These are phyloP conservation scores for Phlyctochytrium planicorne DNA, from an alignment of 192 early-diverging fungal species.

Conservation along the genomic window DNA sequence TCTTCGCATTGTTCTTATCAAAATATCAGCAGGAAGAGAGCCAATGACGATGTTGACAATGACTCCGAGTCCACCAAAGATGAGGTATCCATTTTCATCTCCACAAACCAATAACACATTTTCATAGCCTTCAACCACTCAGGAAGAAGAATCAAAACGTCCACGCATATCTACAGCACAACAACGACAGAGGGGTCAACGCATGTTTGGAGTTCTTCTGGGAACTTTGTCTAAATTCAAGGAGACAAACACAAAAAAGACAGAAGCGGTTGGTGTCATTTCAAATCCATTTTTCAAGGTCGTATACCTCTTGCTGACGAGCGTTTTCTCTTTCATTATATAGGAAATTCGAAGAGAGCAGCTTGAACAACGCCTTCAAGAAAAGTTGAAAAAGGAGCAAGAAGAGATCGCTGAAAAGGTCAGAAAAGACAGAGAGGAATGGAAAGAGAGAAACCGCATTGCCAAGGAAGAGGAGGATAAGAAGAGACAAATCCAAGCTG, in stretches of 20 bases:
- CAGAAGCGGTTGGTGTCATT: slow-evolving; percentile 41
- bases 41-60: no score
- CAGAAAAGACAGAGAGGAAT: slow-evolving; percentile 38
- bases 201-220: slow-evolving; percentile 53
- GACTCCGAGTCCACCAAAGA: no score
- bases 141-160: slow-evolving; percentile 17
- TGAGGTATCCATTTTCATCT: no score
- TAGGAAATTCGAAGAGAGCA: slow-evolving; percentile 47
- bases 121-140: no score
- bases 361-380: slow-evolving; percentile 40
- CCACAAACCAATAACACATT: no score
- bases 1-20: no score
- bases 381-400: slow-evolving; percentile 46
- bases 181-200: slow-evolving; percentile 35
- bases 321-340: background rate
- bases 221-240: slow-evolving; percentile 59
- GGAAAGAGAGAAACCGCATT: slow-evolving; percentile 7
- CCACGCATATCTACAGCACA: slow-evolving; percentile 39
- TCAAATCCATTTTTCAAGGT: background rate
- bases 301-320: background rate
- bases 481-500: background rate
- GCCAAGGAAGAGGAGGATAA: background rate
- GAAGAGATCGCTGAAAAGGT: slow-evolving; percentile 40
- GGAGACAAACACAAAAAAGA: slow-evolving; percentile 40
- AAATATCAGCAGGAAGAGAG: no score